Conservation (phyloP, 176 grass and related monocot species). For the Hsuehochloa calcarea region DNA sequence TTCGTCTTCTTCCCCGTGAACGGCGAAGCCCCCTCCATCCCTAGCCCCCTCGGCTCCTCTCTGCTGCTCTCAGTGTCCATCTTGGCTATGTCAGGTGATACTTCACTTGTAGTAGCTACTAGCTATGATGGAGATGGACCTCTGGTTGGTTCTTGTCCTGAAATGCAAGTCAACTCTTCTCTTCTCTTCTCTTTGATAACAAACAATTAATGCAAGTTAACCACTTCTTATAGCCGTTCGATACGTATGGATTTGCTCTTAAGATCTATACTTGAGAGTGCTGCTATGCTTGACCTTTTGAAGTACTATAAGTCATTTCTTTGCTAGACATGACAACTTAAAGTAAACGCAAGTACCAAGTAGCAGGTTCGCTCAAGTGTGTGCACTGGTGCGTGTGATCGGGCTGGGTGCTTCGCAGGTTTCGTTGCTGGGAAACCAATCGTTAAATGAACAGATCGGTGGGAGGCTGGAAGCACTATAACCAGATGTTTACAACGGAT, state of each 20-base stretch:
- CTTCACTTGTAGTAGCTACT: neutral
- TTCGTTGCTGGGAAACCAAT: neutral
- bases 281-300: neutral
- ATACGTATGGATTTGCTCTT: neutral
- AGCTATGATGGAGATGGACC: neutral
- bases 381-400: neutral
- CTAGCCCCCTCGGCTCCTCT: neutral
- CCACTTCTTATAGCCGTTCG: neutral
- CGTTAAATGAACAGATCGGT: neutral
- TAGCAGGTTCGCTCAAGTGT: neutral
- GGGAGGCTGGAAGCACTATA: neutral
- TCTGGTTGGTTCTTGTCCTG: neutral
- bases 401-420: too few relatives aligned
- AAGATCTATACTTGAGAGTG: neutral
- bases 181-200: neutral
- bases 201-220: neutral
- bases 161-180: neutral
- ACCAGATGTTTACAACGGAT: neutral
- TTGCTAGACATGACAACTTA: neutral
- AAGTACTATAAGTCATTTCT: neutral
- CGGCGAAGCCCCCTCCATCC: constrained; percentile 24
- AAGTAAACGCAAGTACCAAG: neutral
- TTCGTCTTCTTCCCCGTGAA: constrained; percentile 18
- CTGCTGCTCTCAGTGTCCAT: neutral
- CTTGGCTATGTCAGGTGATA: neutral